phyloP scores from a whole-genome alignment of 2,329 filamentous ascomycete genomes.

The Colletotrichum liaoningense region DNA sequence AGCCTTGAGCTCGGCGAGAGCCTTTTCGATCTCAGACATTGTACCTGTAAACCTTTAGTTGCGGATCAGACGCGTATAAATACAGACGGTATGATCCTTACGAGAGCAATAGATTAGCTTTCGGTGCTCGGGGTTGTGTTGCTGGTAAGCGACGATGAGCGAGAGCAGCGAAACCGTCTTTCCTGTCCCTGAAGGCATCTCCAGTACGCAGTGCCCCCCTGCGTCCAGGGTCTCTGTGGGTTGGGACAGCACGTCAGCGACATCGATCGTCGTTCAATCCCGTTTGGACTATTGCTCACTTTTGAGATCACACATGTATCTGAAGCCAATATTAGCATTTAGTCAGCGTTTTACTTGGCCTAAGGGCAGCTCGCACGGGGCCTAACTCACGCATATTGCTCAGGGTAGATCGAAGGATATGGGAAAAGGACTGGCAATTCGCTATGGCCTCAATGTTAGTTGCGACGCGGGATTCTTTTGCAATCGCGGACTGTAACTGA shows the following conservation, averaged over 20 bases:
- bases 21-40: conserved; percentile 99
- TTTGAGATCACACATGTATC: conserved; percentile 69
- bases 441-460: conserved; percentile 45
- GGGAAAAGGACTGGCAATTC: conserved; percentile 69
- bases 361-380: not conserved
- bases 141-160: conserved; percentile 96
- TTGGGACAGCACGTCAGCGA: not conserved
- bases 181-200: conserved; percentile 98
- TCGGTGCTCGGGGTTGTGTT: conserved; percentile 89
- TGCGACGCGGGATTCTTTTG: not conserved
- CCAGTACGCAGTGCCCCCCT: conserved; percentile 93
- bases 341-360: conserved; percentile 10
- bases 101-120: conserved; percentile 99
- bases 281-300: conserved; percentile 48
- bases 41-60: conserved; percentile 66
- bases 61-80: not conserved
- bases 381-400: conserved; percentile 65
- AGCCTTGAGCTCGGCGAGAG: conserved; percentile 87
- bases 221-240: conserved; percentile 83
- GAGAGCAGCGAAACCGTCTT: conserved; percentile 97
- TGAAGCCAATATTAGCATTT: conserved; percentile 38
- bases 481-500: not conserved
- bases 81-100: conserved; percentile 42
- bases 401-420: conserved; percentile 69
- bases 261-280: not conserved